Base-by-base conservation (phyloP, 1,139 yeast species). In the Saccharomyces hybrid region DNA sequence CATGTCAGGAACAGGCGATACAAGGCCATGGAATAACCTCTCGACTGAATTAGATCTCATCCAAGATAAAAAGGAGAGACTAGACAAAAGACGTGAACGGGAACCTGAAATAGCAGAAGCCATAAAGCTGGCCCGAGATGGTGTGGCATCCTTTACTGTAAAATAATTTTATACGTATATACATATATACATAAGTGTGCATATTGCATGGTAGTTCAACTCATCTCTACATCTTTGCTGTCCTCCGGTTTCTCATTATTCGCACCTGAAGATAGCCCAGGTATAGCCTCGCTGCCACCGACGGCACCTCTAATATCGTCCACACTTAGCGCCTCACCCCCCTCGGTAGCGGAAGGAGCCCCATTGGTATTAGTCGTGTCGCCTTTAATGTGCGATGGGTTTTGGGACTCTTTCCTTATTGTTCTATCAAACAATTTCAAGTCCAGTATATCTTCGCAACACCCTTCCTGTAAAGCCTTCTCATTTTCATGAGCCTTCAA, bases 261-360 rank as follows among this genome's bases (percentile, higher is more conserved):
- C 1, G 7, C 32, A 11, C 25, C 25, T 2, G 49, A 5, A 28
- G 74, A 70, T 25, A 79, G 70, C 3, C 83, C 82, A 1, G 82
- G 79, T 55, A 78, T 77, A 1, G 79, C 70, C 50, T 77, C 83
- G 44, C 78, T 78, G 25, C 65, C 65, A 13, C 84, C 85, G 7
- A 82, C 85, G 9, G 87, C 87, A 26, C 85, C 85, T 63, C 85
- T 76, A 47, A 82, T 82, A 61, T 81, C 86, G 9, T 79, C 82
- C 52, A 76, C 81, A 3, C 81, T 73, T 51, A 81, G 67, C 1
- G 78, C 79, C 26, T 69, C 61, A 6, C 55, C 48, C 50, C 55
- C n/a, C 7, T 38, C 13, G 25, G 9, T 38, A 38, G 44, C 4
- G 7, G 44, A 38, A 38, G 44, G 44, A 38, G 25, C 44, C 4